These are phyloP conservation scores for Colletotrichum sp. DNA, from an alignment of 2,329 filamentous ascomycete genomes.

Conservation along the genomic window DNA sequence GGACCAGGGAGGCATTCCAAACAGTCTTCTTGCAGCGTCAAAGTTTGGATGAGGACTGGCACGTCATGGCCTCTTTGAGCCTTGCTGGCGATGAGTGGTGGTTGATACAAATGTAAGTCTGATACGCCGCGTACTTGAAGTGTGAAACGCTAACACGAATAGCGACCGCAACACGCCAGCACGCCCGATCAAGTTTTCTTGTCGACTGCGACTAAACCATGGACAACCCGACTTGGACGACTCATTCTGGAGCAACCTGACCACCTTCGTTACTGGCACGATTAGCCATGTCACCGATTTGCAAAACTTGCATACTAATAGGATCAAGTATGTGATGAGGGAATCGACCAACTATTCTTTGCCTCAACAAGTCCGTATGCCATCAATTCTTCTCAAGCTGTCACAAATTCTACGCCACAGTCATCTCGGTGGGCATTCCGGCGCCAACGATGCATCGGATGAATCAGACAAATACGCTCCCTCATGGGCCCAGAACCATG, in stretches of 20 bases:
- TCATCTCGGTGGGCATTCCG: background rate
- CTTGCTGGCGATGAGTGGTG: constrained; percentile 81
- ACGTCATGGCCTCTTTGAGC: constrained; percentile 72
- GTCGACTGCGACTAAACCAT: constrained; percentile 46
- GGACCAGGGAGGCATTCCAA: constrained; percentile 67
- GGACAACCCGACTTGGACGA: constrained; percentile 50
- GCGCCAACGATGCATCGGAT: constrained; percentile 16
- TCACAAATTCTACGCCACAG: constrained; percentile 41
- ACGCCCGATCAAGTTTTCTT: constrained; percentile 24
- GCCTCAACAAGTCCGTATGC: constrained; percentile 49
- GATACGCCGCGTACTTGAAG: too few relatives aligned
- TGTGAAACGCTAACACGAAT: background rate
- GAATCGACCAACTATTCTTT: constrained; percentile 41
- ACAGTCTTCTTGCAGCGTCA: constrained; percentile 72
- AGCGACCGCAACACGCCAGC: constrained; percentile 31
- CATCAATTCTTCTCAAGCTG: constrained; percentile 53
- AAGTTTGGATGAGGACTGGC: constrained; percentile 77
- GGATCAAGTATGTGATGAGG: constrained; percentile 43
- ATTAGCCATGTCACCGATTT: constrained; percentile 56
- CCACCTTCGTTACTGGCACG: constrained; percentile 53
- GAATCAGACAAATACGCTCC: constrained; percentile 22
- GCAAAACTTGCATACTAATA: constrained; percentile 49
- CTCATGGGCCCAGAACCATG: constrained; percentile 63
- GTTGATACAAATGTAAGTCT: constrained; percentile 68
- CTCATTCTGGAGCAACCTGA: constrained; percentile 57